Conservation (phyloP, 2,329 filamentous ascomycete genomes). For the Cryphonectria carpinicola region DNA sequence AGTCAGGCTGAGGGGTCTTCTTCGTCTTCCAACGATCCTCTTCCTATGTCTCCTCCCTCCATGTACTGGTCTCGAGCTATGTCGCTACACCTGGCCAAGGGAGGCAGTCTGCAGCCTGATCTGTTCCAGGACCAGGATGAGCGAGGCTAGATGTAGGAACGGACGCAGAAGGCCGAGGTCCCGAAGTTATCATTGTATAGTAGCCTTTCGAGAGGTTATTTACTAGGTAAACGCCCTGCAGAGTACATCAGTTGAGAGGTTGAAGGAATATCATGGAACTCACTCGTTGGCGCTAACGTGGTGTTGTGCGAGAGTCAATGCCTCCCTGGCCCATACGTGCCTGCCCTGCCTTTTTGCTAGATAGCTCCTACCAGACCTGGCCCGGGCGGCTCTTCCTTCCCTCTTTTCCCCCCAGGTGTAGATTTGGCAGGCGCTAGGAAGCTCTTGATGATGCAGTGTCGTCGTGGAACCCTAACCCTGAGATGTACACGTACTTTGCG, state of each 20-base stretch:
- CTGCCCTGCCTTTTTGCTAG: no score
- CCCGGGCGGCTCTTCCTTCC: no score
- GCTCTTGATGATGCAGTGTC: neutral
- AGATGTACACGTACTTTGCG: neutral
- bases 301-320: no score
- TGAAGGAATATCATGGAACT: no score
- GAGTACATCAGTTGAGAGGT: no score
- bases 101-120: neutral
- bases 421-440: no score
- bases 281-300: no score
- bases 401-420: no score
- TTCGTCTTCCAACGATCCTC: neutral
- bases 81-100: constrained; percentile 11
- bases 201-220: neutral
- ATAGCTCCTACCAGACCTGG: no score
- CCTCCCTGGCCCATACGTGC: no score
- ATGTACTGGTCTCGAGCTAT: constrained; percentile 14
- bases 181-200: neutral
- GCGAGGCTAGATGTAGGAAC: neutral
- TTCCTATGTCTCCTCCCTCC: neutral
- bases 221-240: neutral
- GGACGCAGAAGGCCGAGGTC: neutral
- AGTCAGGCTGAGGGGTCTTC: neutral
- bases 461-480: neutral
- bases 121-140: neutral